Base-by-base conservation (phyloP, 2,329 filamentous ascomycete genomes). In the Tetracladium maxilliforme region DNA sequence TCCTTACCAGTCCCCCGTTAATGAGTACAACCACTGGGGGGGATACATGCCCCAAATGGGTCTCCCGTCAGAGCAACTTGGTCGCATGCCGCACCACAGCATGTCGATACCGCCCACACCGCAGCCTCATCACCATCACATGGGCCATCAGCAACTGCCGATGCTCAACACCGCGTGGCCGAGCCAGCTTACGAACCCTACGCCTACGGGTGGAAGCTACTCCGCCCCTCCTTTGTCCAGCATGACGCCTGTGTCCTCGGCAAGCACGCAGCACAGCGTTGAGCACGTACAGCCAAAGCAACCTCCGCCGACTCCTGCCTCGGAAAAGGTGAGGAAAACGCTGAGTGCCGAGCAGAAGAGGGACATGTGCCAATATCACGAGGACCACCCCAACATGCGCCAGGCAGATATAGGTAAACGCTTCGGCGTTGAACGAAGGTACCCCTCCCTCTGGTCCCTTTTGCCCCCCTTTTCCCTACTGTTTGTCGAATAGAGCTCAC, bases 351-450 rank as follows among this genome's bases (percentile, higher is more conserved):
- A 82, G 30, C 86, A 95, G 47, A 78, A 90, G 35, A 70, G 84
- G 36, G 69, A 72, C 22, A 98, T 98, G 86, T 98, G 90, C 50
- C 69, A 83, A 44, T 94, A 87, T 49, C 80, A 87, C 40, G 79
- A 90, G 45, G 78, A 92, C 33, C 76, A 95, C 45, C 90, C 87
- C 13, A 76, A 71, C 24, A 75, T 83, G 22, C 93, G 93, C 54
- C 90, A 98, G 56, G 90, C 84, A 11, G 87, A 95, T 44, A 98
- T 98, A 52, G 68, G 75, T 80, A 58, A 49, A 68, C 47, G 23
- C 47, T 98, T 98, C 54, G 87, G 86, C 18, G 90, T 98, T 26
- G 90, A 98, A 56, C 64, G 90, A 76, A 95, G 90, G 90, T 95
- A 73, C 30, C 14, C 18, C 18, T 9, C 18, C 9, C 9, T 19